Base-by-base conservation (phyloP, 1,284 basidiomycete species). In the Xerocomus minutiporus region DNA sequence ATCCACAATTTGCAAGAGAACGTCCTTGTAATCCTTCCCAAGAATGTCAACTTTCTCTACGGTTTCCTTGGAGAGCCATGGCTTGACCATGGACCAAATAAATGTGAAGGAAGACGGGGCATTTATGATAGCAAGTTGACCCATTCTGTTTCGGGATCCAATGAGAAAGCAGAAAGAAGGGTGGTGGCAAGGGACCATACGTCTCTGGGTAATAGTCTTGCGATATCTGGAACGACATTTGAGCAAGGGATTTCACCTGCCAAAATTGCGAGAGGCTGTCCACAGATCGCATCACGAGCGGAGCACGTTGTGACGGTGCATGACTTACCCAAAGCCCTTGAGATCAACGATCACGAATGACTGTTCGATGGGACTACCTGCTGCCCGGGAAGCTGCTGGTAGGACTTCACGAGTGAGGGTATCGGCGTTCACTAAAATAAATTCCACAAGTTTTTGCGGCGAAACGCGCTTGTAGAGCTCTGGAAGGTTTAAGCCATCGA, bases 141-240 rank as follows among this genome's bases (percentile, higher is more conserved):
- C 84, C 84, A 88, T 85, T 4, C 82, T 84, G 53, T 36, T 28
- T 46, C 17, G 41, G 51, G 31, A 41, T 32, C 41, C n/a, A n/a
- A 25, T 48, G 46, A 50, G 46, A 25, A 32, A 13, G 42, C 6
- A 39, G 28, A 31, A n/a, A 6, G 11, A 23, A 28, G 5, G 11
- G 2, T 28, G 8, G 4, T 34, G 25, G 29, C 7, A 17, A 39
- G 38, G 40, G 35, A 65, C n/a, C 79, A 55, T 62, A 88, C 86
- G 83, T 83, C 65, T 88, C 86, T 2, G 86, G 86, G 58, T 78
- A 87, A 65, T 85, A 88, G 61, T 86, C 84, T 67, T 88, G 86
- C 1, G 85, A 86, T 47, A 88, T 73, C 59, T 87, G 83, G 67
- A 88, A 85, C 4, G 81, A 80, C 46, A 68, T 70, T 40, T 79